Evolutionary conservation across 352 stramenopile genomes (phyloP).

Genomic region (Blastocystis sp.): DNA sequence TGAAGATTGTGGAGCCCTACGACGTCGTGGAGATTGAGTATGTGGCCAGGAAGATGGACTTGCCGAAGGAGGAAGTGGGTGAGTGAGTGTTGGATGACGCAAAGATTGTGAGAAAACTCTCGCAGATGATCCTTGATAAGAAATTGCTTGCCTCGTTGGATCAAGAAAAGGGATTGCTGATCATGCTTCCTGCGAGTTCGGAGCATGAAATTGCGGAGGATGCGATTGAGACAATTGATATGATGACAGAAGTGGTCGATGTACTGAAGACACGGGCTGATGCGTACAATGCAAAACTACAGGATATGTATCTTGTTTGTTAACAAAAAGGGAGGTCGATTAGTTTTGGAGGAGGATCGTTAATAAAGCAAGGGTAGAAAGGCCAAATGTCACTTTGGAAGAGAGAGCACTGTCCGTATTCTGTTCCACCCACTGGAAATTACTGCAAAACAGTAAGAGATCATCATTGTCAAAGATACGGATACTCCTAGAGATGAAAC

Average conservation of each 20-base stretch:
- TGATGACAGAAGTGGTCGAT: constrained; percentile 29
- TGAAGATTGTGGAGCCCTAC: constrained; percentile 94
- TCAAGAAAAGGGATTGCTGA: constrained; percentile 95
- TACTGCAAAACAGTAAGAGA: neutral
- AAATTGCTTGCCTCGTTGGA: constrained; percentile 97
- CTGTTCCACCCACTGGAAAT: constrained; percentile 7
- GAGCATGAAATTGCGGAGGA: constrained; percentile 70
- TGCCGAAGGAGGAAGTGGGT: constrained; percentile 70
- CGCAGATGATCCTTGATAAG: constrained; percentile 98
- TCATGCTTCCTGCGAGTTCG: constrained; percentile 87
- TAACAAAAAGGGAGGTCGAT: neutral
- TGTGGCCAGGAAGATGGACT: constrained; percentile 91
- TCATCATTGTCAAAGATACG: neutral
- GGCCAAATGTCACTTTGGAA: neutral
- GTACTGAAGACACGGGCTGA: neutral
- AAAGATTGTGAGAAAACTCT: constrained; percentile 82
- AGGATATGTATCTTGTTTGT: constrained; percentile 35
- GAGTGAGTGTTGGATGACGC: neutral
- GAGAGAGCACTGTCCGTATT: neutral
- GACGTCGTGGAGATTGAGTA: constrained; percentile 85
- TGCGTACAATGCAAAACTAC: constrained; percentile 25
- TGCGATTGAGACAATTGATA: neutral
- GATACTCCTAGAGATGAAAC: neutral
- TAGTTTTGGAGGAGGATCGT: neutral
- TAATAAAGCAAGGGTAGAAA: neutral